phyloP scores from a whole-genome alignment of 1,139 yeast genomes.

The Hemisphaericaspora lyxosophila region DNA sequence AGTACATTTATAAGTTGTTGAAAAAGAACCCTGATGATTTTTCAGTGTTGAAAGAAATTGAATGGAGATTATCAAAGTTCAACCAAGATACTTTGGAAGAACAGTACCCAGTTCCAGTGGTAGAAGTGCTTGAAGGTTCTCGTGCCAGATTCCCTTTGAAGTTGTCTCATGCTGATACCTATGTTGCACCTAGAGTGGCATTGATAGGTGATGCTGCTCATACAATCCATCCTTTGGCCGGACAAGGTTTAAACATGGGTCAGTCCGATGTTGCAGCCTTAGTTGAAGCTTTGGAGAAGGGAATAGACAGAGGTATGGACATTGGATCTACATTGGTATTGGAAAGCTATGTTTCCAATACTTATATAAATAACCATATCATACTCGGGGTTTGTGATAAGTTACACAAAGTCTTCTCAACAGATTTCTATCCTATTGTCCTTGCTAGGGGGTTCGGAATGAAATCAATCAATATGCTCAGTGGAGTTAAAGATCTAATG shows the following conservation, averaged over 20 bases:
- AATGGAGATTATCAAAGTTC: conserved; percentile 65
- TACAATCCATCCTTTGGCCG: conserved; percentile 95
- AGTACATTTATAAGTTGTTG: conserved; percentile 36
- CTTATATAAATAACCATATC: conserved; percentile 78
- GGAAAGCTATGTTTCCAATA: conserved; percentile 80
- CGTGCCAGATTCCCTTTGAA: conserved; percentile 89
- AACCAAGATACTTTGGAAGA: conserved; percentile 49
- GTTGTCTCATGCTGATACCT: conserved; percentile 87
- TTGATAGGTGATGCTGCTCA: conserved; percentile 98
- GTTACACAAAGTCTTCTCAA: conserved; percentile 81
- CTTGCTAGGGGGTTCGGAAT: conserved; percentile 75
- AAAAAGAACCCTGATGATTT: conserved; percentile 42
- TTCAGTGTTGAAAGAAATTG: conserved; percentile 59
- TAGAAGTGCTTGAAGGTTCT: conserved; percentile 58
- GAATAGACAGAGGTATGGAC: conserved; percentile 78
- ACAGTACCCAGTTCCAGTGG: conserved; percentile 64
- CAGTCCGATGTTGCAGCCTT: conserved; percentile 84
- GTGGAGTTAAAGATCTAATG: conserved; percentile 57
- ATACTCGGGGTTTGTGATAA: conserved; percentile 89
- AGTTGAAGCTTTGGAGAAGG: conserved; percentile 66
- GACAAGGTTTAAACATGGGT: conserved; percentile 99
- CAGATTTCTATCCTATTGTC: conserved; percentile 73
- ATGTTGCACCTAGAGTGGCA: conserved; percentile 81
- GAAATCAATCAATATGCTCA: conserved; percentile 61
- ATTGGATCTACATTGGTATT: conserved; percentile 81